Evolutionary conservation across 768 basidiomycete species (phyloP), one percentile per base, ranked within the genome.

Genomic region (Boletus rex-veris): DNA sequence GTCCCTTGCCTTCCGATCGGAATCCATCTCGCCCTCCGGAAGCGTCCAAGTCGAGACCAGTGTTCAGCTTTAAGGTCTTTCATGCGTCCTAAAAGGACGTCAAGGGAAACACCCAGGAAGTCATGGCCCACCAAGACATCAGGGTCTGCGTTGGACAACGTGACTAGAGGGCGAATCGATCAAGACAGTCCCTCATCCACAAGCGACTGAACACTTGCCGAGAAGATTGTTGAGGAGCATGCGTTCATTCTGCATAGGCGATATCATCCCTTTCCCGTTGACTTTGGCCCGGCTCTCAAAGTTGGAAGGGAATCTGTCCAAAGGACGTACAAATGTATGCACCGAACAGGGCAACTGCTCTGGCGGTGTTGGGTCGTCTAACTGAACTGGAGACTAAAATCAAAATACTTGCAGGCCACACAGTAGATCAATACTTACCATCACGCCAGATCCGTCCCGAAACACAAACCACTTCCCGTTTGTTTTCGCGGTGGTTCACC

Each of bases 101-200:
- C 97, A 21, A 97, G 80, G 1, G 88, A 87, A 24, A 88, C 88
- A 5, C 91, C 93, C 5, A 92, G 74, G 69, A 99, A 97, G 48
- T 98, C 94, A 62, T 98, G 93, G 0, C 97, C 95, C 35, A 99
- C 81, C 49, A 98, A 83, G 19, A 98, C 83, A 63, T 99, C 97
- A 0, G 97, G 95, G 64, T 99, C 97, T 18, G 90, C 80, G 64
- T 88, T 88, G 65, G 89, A 80, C 41, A 98, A 79, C 5, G 84
- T 80, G 57, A 81, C 90, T 89, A 59, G 36, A 52, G 30, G 41
- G 19, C 21, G 33, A 18, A 31, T 18, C 15, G 35, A 18, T 58
- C 48, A 44, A 56, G 26, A 38, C 18, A 24, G 5, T 26, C 12
- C 5, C 2, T 7, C 8, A 21, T 21, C 18, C 26, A 44, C 30